Evolutionary conservation across 768 basidiomycete genomes (phyloP).

Genomic region (Saitozyma podzolica): DNA sequence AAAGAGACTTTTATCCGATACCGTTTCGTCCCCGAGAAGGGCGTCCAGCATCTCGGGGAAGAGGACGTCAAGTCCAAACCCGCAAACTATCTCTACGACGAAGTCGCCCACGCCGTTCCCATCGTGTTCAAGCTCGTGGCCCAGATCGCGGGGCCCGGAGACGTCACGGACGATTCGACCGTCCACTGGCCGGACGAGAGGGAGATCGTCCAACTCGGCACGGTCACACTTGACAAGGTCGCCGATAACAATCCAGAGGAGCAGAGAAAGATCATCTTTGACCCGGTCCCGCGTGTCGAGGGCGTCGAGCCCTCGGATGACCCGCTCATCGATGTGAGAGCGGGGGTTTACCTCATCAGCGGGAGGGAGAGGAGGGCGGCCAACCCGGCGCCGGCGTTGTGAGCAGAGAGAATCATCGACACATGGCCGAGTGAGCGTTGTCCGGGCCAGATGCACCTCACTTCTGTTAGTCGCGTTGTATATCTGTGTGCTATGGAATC

Average conservation of each 20-base stretch:
- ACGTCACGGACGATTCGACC: slow-evolving; percentile 28
- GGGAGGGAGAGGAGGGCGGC: slow-evolving; percentile 26
- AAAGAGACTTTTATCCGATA: slow-evolving; percentile 21
- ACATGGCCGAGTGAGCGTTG: too few species aligned
- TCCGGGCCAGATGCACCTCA: too few species aligned
- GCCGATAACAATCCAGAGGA: slow-evolving; percentile 13
- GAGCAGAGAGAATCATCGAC: too few species aligned
- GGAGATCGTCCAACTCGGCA: slow-evolving; percentile 22
- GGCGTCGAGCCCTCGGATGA: slow-evolving; percentile 31
- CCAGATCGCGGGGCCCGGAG: slow-evolving; percentile 28
- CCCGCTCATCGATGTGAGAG: slow-evolving; percentile 30
- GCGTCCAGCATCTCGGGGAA: slow-evolving; percentile 3
- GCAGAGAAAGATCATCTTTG: slow-evolving; percentile 33
- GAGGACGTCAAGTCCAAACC: slow-evolving; percentile 9
- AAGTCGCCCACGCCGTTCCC: neutral
- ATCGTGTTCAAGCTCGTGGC: slow-evolving; percentile 17
- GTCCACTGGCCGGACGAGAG: slow-evolving; percentile 24
- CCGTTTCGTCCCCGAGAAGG: slow-evolving; percentile 8
- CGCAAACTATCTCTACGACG: slow-evolving; percentile 9
- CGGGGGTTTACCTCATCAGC: slow-evolving; percentile 28
- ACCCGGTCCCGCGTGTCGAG: slow-evolving; percentile 30
- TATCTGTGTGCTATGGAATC: too few species aligned
- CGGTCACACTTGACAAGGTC: slow-evolving; percentile 9
- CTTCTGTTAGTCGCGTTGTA: too few species aligned
- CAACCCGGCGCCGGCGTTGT: too few species aligned